Evolutionary conservation across 2,329 filamentous ascomycete genomes (phyloP).

Genomic region (Aspergillus ochraceoroseus): DNA sequence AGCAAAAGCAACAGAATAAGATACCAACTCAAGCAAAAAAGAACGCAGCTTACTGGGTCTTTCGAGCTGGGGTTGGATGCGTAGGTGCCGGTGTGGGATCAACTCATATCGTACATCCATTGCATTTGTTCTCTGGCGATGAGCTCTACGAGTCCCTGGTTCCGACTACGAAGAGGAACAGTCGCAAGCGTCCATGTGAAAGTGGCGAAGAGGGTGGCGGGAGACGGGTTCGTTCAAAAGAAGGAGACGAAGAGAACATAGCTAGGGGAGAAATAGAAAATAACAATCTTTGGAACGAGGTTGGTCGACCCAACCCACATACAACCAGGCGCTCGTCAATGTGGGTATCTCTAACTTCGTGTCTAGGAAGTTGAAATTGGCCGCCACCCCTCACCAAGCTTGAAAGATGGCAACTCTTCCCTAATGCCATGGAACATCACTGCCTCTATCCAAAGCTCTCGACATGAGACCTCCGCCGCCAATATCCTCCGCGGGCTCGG

Average conservation of each 20-base stretch:
- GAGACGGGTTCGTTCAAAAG: conserved; percentile 39
- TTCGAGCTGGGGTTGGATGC: conserved; percentile 53
- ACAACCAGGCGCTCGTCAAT: background rate
- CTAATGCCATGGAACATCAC: conserved; percentile 66
- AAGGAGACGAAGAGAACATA: conserved; percentile 33
- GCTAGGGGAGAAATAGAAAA: conserved; percentile 32
- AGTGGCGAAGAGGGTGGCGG: conserved; percentile 25
- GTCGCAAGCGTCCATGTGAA: conserved; percentile 30
- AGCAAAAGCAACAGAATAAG: conserved; percentile 44
- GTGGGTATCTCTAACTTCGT: conserved; percentile 1
- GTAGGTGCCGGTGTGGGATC: conserved; percentile 48
- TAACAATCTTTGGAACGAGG: conserved; percentile 38
- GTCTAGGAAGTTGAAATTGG: conserved; percentile 59
- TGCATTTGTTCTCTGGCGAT: conserved; percentile 57
- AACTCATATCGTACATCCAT: conserved; percentile 45
- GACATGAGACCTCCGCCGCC: conserved; percentile 38
- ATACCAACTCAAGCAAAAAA: conserved; percentile 51
- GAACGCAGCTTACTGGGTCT: conserved; percentile 59
- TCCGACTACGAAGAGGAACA: conserved; percentile 24
- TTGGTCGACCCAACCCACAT: conserved; percentile 18
- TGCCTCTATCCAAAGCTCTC: conserved; percentile 52
- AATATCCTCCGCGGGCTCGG: conserved; percentile 31
- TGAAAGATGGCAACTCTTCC: conserved; percentile 63
- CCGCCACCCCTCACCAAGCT: conserved; percentile 60
- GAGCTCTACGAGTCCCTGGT: conserved; percentile 49